Conservation (phyloP, 176 grass and related monocot genomes). For the Avena atlantica region DNA sequence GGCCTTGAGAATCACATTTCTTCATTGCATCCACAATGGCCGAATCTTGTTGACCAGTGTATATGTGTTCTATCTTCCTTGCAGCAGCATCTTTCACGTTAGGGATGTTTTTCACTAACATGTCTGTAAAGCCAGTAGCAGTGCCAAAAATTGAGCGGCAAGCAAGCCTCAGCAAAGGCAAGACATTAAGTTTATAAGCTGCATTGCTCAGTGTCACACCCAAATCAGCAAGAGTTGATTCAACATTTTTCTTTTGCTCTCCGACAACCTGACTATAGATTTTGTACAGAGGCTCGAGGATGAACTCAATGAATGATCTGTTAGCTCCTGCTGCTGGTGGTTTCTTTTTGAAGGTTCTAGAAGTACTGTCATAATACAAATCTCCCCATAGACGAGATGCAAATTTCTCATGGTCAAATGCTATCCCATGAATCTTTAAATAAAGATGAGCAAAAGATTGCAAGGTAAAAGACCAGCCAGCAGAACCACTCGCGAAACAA, state of each 20-base stretch:
- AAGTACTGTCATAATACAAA: slow-evolving; percentile 84
- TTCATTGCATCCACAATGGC: slow-evolving; percentile 78
- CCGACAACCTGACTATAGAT: slow-evolving; percentile 97
- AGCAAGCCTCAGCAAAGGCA: slow-evolving; percentile 87
- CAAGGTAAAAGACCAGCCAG: slow-evolving; percentile 98
- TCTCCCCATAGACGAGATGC: slow-evolving; percentile 92
- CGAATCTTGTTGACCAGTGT: slow-evolving; percentile 86
- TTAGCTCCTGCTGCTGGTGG: slow-evolving; percentile 93
- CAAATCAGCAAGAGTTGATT: slow-evolving; percentile 81
- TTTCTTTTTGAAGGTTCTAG: slow-evolving; percentile 92
- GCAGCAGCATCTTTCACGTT: slow-evolving; percentile 84
- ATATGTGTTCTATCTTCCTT: slow-evolving; percentile 89
- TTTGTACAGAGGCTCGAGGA: slow-evolving; percentile 97
- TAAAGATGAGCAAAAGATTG: slow-evolving; percentile 96
- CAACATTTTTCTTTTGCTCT: slow-evolving; percentile 80
- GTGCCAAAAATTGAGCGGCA: slow-evolving; percentile 96
- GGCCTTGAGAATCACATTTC: slow-evolving; percentile 79
- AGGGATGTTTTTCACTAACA: slow-evolving; percentile 92
- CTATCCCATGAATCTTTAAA: slow-evolving; percentile 83
- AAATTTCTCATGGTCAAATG: slow-evolving; percentile 93
- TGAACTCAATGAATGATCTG: slow-evolving; percentile 94
- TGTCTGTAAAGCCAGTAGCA: slow-evolving; percentile 93
- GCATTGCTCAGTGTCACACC: slow-evolving; percentile 90
- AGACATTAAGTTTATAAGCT: slow-evolving; percentile 96
- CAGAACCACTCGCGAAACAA: slow-evolving; percentile 92